Conservation (phyloP, 352 stramenopile genomes). For the Halophytophthora batemanensis region DNA sequence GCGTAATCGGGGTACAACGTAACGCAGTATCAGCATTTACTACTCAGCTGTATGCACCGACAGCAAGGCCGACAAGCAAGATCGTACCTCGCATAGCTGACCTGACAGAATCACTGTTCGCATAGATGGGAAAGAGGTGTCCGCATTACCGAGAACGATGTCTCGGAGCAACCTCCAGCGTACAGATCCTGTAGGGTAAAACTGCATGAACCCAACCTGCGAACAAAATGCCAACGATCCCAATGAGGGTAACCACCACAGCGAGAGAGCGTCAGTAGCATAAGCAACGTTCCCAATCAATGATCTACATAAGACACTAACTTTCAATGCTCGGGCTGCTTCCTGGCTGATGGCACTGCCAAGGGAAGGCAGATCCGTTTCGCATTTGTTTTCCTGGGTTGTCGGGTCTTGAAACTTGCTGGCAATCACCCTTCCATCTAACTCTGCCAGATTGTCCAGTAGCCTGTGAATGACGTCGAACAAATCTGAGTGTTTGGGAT, state of each 20-base stretch:
- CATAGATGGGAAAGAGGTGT: conserved; percentile 10
- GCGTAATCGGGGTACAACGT: background rate
- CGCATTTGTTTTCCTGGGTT: background rate
- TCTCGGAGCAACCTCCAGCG: conserved; percentile 19
- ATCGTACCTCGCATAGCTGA: conserved; percentile 20
- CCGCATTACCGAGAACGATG: conserved; percentile 15
- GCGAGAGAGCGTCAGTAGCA: background rate
- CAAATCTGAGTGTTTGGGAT: background rate
- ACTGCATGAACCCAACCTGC: conserved; percentile 47
- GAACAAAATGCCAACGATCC: too few species aligned
- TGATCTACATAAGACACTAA: conserved; percentile 7
- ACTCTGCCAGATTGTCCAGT: conserved; percentile 13
- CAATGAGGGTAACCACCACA: background rate
- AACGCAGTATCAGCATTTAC: conserved; percentile 3
- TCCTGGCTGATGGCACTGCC: conserved; percentile 31
- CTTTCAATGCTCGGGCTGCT: conserved; percentile 42
- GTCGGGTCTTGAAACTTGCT: conserved; percentile 4
- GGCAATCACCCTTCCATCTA: conserved; percentile 3
- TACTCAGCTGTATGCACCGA: background rate
- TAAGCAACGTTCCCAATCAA: background rate
- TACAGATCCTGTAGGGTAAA: conserved; percentile 31
- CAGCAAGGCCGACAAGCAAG: background rate
- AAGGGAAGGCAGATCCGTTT: conserved; percentile 5
- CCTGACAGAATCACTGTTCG: conserved; percentile 23
- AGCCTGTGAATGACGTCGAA: conserved; percentile 16